A percentile compares a stretch with the other conserved stretches of the same genome.
These are phyloP conservation scores for Boletus vinaceobasis DNA, from an alignment of 768 basidiomycete species.

Conservation along the genomic window DNA sequence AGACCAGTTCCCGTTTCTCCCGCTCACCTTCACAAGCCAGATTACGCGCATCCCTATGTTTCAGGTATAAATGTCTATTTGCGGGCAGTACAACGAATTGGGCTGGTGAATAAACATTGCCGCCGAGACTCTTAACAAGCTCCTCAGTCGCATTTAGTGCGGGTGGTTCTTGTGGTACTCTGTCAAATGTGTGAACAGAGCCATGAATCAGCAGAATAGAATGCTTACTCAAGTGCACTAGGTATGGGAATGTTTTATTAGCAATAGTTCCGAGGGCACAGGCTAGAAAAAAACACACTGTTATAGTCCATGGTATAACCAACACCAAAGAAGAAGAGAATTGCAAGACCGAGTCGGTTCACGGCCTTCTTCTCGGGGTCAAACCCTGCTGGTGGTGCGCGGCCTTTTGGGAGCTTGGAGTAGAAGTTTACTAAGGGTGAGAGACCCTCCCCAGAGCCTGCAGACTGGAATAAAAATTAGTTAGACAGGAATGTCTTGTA, in stretches of 20 bases:
- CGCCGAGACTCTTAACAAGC: background rate
- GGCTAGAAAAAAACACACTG: conserved; percentile 51
- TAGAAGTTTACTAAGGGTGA: conserved; percentile 91
- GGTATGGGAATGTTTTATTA: conserved; percentile 9
- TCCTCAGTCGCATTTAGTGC: conserved; percentile 46
- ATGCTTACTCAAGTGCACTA: conserved; percentile 82
- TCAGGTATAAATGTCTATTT: conserved; percentile 27
- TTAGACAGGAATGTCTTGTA: background rate
- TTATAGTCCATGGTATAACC: conserved; percentile 90
- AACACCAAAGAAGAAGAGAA: conserved; percentile 55
- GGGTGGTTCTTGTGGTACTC: conserved; percentile 90
- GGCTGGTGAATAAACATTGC: conserved; percentile 6
- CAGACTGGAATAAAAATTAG: conserved; percentile 49
- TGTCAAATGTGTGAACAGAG: conserved; percentile 34
- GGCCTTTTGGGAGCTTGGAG: conserved; percentile 93
- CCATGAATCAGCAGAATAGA: background rate
- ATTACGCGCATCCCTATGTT: background rate
- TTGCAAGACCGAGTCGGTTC: conserved; percentile 48
- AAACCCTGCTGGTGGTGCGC: conserved; percentile 53
- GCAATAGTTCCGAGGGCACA: conserved; percentile 1
- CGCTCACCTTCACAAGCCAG: conserved; percentile 3
- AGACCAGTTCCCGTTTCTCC: background rate
- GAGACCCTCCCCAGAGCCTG: conserved; percentile 78
- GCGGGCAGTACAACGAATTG: conserved; percentile 19
- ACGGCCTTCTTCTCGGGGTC: conserved; percentile 83